These are phyloP conservation scores for Fagus crenata DNA, from an alignment of 306 rosid species.

Conservation along the genomic window DNA sequence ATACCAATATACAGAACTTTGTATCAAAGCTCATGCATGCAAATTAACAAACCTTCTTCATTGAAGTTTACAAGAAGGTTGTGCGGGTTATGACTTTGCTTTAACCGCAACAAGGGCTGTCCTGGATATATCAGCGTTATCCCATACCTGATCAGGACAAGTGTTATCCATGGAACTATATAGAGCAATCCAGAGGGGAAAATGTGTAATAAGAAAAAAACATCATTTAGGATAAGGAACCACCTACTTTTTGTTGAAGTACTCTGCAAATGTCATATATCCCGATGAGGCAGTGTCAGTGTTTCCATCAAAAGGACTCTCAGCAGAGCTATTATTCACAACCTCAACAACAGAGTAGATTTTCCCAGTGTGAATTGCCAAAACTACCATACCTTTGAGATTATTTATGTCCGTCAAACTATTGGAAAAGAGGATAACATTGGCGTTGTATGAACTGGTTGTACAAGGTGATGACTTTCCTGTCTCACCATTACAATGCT, in stretches of 20 bases:
- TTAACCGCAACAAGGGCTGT: conserved; percentile 76
- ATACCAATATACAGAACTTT: not conserved
- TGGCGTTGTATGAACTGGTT: conserved; percentile 28
- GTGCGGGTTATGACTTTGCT: conserved; percentile 92
- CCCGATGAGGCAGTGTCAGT: conserved; percentile 37
- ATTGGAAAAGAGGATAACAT: conserved; percentile 58
- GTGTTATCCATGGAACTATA: conserved; percentile 28
- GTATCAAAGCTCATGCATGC: conserved; percentile 9
- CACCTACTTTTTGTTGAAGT: conserved; percentile 65
- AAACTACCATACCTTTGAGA: conserved; percentile 56
- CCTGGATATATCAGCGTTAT: conserved; percentile 62
- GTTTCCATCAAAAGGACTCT: conserved; percentile 74
- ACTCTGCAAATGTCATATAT: conserved; percentile 45
- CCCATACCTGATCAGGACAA: conserved; percentile 59
- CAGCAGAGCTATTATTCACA: conserved; percentile 51
- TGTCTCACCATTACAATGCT: conserved; percentile 27
- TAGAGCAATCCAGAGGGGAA: conserved; percentile 10
- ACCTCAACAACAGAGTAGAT: conserved; percentile 64
- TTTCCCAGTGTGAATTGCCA: conserved; percentile 87
- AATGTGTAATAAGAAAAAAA: not conserved
- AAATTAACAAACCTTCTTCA: conserved; percentile 63
- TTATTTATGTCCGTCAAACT: conserved; percentile 37
- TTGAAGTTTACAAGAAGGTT: conserved; percentile 78
- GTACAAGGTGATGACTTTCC: conserved; percentile 30
- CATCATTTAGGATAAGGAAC: conserved; percentile 17